phyloP scores from a whole-genome alignment of 768 basidiomycete species.

The Lentinula raphanica region DNA sequence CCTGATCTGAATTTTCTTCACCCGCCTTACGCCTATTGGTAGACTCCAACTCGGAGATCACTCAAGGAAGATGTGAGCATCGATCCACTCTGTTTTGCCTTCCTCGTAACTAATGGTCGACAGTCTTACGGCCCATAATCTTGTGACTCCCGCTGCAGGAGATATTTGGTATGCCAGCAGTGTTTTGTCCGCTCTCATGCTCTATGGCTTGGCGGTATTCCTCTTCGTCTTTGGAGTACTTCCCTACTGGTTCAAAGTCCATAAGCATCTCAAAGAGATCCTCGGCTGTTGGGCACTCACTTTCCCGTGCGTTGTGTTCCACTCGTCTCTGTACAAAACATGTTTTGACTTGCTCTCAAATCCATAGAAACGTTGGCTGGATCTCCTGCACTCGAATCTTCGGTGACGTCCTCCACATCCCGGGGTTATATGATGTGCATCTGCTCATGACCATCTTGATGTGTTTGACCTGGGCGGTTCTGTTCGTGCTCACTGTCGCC shows the following conservation, averaged over 20 bases:
- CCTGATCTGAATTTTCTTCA: background rate
- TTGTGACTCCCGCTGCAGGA: slow-evolving; percentile 33
- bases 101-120: background rate
- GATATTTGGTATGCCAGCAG: slow-evolving; percentile 41
- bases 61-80: slow-evolving; percentile 29
- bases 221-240: slow-evolving; percentile 40
- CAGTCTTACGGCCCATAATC: slow-evolving; percentile 17
- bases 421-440: slow-evolving; percentile 34
- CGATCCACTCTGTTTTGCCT: background rate
- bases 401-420: slow-evolving; percentile 35
- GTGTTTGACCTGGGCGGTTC: slow-evolving; percentile 33
- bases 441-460: slow-evolving; percentile 35
- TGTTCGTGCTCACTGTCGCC: slow-evolving; percentile 32
- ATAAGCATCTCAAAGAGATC: slow-evolving; percentile 40
- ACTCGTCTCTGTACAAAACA: background rate
- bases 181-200: slow-evolving; percentile 32
- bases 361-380: slow-evolving; percentile 32
- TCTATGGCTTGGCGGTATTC: slow-evolving; percentile 43
- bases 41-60: slow-evolving; percentile 34
- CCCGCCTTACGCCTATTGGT: background rate
- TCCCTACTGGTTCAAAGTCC: slow-evolving; percentile 45
- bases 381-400: slow-evolving; percentile 36
- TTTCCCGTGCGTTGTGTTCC: slow-evolving; percentile 31
- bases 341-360: too few relatives aligned
- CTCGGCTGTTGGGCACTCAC: slow-evolving; percentile 47